Percentiles rank a stretch among this genome's conserved stretches.
Conservation (phyloP, 2,329 filamentous ascomycete species). For the Cladophialophora chaetospira region DNA sequence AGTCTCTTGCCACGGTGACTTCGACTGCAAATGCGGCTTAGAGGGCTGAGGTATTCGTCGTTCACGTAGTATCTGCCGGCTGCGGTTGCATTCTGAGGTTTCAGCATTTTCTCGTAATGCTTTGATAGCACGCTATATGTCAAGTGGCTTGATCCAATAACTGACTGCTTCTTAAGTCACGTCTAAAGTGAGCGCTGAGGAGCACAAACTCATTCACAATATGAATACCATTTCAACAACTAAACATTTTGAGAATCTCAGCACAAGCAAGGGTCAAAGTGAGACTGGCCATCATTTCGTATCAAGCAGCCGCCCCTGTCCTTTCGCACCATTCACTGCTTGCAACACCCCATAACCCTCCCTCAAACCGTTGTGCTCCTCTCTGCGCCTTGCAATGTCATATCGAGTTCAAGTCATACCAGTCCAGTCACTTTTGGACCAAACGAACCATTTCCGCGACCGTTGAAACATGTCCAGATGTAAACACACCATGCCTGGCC, state of each 20-base stretch:
- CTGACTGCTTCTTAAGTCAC: too few species aligned
- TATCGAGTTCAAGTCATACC: constrained; percentile 7
- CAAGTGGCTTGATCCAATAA: too few species aligned
- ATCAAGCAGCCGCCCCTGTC: constrained; percentile 1
- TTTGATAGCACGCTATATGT: too few species aligned
- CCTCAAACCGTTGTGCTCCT: background rate
- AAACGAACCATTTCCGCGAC: constrained; percentile 4
- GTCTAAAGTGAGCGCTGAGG: too few species aligned
- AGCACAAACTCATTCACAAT: background rate
- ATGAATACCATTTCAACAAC: background rate
- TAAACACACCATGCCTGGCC: constrained; percentile 4
- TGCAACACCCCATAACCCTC: background rate
- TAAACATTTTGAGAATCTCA: background rate
- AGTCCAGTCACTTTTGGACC: background rate
- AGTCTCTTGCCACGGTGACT: too few species aligned
- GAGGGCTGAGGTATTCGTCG: too few species aligned
- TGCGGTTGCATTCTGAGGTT: too few species aligned
- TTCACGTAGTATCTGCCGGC: too few species aligned
- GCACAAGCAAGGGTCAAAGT: background rate
- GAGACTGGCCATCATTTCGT: background rate
- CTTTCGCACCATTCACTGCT: background rate
- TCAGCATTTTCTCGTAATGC: too few species aligned
- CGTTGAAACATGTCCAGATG: background rate
- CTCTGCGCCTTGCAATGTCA: constrained; percentile 5
- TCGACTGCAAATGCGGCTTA: too few species aligned